Base-by-base conservation (phyloP, 208 protist species). In the Strigomonas culicis region DNA sequence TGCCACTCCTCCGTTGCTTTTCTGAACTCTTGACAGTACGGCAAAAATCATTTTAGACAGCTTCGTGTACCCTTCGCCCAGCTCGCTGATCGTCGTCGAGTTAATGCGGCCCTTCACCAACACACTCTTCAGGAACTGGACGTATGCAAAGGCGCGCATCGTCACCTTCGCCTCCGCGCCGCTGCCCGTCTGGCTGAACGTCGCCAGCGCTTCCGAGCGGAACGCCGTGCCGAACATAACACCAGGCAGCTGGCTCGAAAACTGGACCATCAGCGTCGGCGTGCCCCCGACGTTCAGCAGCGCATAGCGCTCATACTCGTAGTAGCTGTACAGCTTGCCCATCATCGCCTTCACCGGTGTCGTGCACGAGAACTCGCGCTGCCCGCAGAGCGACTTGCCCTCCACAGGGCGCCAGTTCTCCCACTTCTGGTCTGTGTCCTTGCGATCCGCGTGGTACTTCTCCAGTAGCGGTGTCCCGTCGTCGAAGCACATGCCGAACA, bases 171-270 rank as follows among this genome's bases (percentile, higher is more conserved):
- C 52, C 21, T 73, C 64, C 1, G 17, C 46, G 7, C 64, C 61
- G 22, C 17, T 55, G 3, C 64, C 66, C 50, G 28, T 39, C 70
- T 89, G 77, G 3, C 75, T 70, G 61, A 86, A 86, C 47, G 68
- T 49, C 22, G 75, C 49, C 19, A 86, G 52, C 30, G 76, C 68
- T 68, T 89, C 79, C 21, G 47, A 72, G 30, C 83, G 83, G 44
- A 89, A 89, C 19, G 79, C 63, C n/a, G 85, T 79, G 24, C 72
- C 59, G 58, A 80, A 86, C 79, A 80, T 84, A 25, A 86, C 79
- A 25, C 77, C 77, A 6, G 70, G 57, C 1, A 75, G 72, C 72
- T 89, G 83, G 43, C 74, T 80, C 44, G 83, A 89, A 32, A 86
- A 75, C 51, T 89, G 83, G 43, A 86, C 69, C 36, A 77, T 55